phyloP scores from a whole-genome alignment of 805 yeast genomes.

The Candida vaughaniae region DNA sequence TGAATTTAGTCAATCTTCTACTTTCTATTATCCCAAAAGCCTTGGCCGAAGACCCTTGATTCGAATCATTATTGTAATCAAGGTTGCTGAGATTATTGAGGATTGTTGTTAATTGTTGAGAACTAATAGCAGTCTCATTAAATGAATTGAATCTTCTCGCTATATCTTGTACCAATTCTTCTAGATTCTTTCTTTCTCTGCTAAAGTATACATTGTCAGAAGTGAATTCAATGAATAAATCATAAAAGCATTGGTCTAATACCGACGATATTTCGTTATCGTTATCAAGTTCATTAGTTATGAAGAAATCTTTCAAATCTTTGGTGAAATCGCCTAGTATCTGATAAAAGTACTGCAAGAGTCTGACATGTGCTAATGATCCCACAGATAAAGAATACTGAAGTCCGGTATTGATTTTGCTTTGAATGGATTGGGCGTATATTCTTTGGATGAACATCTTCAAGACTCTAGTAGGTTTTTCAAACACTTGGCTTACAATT shows the following conservation, averaged over 20 bases:
- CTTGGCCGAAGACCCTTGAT: constrained; percentile 18
- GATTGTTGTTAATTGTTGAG: constrained; percentile 31
- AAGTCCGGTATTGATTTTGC: constrained; percentile 55
- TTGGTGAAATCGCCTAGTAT: constrained; percentile 59
- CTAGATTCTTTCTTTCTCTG: constrained; percentile 67
- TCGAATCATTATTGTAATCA: constrained; percentile 17
- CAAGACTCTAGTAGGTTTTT: constrained; percentile 65
- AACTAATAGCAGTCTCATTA: constrained; percentile 35
- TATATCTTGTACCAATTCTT: constrained; percentile 46
- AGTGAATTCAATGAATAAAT: constrained; percentile 68
- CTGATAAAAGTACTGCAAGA: constrained; percentile 64
- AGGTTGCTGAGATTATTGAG: constrained; percentile 33
- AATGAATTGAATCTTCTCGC: constrained; percentile 44
- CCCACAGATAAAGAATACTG: constrained; percentile 63
- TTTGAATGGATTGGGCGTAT: constrained; percentile 68
- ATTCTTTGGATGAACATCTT: constrained; percentile 70
- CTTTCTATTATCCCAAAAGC: constrained; percentile 33
- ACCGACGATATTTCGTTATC: constrained; percentile 46
- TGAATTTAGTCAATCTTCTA: constrained; percentile 51
- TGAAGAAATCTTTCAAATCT: constrained; percentile 61
- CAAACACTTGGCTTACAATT: constrained; percentile 71
- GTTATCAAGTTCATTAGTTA: constrained; percentile 45
- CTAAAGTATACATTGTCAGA: constrained; percentile 68
- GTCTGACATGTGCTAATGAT: constrained; percentile 71
- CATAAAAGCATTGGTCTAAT: constrained; percentile 72